Evolutionary conservation across 2,329 filamentous ascomycete genomes (phyloP), one percentile per base, ranked within the genome.

Genomic region (Alternaria arbusti): DNA sequence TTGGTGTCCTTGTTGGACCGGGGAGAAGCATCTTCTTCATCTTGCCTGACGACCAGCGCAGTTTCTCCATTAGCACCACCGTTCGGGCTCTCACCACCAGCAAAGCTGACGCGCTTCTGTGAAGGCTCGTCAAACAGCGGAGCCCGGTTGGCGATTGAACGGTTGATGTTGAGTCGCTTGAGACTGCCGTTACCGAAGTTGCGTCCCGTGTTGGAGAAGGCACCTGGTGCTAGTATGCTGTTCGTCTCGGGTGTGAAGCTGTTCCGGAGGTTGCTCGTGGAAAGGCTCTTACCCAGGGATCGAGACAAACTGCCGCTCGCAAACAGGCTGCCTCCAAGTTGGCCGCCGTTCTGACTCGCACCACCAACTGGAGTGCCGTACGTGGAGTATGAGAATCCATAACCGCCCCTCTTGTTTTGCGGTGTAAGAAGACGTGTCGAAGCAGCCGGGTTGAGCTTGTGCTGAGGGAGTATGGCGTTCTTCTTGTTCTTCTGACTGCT

Each of bases 131-230:
- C 89, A 72, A 90, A 90, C 2, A 90, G 79, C 65, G 89, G 85
- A 23, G 82, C 83, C 72, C 93, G 75, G 9, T 71, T 50, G 22
- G 36, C 94, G 77, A 99, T 86, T 69, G 90, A 91, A 67, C 93
- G 90, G 81, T 97, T 96, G 78, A 99, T 97, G 57, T 94, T 91
- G 60, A 99, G 87, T 79, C 94, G 94, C 84, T 97, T 97, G 71
- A 97, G 88, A 76, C 87, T 92, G 43, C 79, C 78, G 20, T 71
- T 75, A 15, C 72, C 74, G 52, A 74, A 79, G 26, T 72, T 69
- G 32, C 77, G 77, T 55, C 75, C 74, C 36, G 88, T 90, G 25
- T 90, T 85, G 3, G 92, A 92, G 78, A 97, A 94, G 3, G 94
- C 93, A 40, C 93, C 93, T 0, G 94, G 94, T 2, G 92, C 88